Conservation (phyloP, 139 green algal species). For the Astrephomene gubernaculifera region DNA sequence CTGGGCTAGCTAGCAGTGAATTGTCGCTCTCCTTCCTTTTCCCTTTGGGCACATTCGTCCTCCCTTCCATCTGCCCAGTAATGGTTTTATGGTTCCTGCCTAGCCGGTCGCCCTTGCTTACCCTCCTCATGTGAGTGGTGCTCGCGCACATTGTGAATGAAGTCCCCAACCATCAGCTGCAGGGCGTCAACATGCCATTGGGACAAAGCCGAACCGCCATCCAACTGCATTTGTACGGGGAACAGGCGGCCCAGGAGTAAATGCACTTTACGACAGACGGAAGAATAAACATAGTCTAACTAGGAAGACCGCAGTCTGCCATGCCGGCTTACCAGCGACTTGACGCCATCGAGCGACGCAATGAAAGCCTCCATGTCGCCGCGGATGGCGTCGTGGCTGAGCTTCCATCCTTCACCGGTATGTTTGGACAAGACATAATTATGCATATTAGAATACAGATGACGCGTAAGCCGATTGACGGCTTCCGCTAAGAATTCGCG, state of each 20-base stretch:
- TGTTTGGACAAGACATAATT: no score
- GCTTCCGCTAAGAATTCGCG: background rate
- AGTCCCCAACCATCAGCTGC: background rate
- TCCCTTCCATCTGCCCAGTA: background rate
- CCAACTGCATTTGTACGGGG: background rate
- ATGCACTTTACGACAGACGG: background rate
- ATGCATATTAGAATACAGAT: background rate
- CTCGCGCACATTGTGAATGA: background rate
- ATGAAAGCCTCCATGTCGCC: conserved; percentile 7
- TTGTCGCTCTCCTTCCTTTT: background rate
- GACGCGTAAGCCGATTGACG: background rate
- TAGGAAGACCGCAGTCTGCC: background rate
- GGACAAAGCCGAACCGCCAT: background rate
- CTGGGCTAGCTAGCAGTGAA: no score
- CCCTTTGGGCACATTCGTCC: background rate
- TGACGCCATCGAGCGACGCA: background rate
- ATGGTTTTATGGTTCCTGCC: background rate
- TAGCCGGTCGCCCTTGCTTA: no score
- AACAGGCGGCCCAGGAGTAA: background rate
- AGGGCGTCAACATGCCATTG: conserved; percentile 13
- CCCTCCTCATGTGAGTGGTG: conserved; percentile 27
- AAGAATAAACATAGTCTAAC: background rate
- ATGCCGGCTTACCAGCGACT: background rate
- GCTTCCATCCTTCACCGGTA: conserved; percentile 7
- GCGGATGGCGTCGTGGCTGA: conserved; percentile 33